Conservation (phyloP, 2,329 filamentous ascomycete genomes). For the Monosporascus sp. region DNA sequence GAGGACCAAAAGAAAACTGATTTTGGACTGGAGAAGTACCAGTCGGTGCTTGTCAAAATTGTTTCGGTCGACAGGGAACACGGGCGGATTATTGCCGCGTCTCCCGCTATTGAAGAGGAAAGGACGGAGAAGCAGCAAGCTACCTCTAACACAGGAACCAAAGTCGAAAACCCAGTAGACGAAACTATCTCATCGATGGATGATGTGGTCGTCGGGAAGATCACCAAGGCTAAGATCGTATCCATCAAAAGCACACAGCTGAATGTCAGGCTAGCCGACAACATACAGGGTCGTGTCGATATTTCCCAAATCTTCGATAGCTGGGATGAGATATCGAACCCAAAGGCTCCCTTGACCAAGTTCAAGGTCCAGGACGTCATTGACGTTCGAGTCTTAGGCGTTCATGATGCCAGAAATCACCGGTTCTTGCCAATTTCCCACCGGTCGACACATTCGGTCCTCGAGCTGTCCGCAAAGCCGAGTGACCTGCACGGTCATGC, state of each 20-base stretch:
- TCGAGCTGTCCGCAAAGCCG: slow-evolving; percentile 80
- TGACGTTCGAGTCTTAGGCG: slow-evolving; percentile 71
- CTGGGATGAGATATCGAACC: slow-evolving; percentile 80
- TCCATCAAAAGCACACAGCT: slow-evolving; percentile 87
- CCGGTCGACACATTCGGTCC: slow-evolving; percentile 72
- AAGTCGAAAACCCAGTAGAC: slow-evolving; percentile 53
- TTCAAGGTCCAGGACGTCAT: slow-evolving; percentile 70
- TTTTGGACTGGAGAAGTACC: slow-evolving; percentile 73
- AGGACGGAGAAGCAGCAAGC: slow-evolving; percentile 31
- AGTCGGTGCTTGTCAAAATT: slow-evolving; percentile 70
- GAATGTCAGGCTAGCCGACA: slow-evolving; percentile 83
- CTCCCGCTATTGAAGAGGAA: slow-evolving; percentile 40
- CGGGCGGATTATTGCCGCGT: slow-evolving; percentile 58
- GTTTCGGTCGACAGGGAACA: slow-evolving; percentile 66
- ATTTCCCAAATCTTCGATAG: slow-evolving; percentile 84
- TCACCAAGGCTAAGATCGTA: slow-evolving; percentile 72
- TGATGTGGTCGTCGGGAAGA: slow-evolving; percentile 67
- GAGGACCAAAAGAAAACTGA: slow-evolving; percentile 62
- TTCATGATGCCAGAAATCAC: slow-evolving; percentile 87
- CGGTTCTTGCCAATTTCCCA: slow-evolving; percentile 89
- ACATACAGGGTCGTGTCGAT: slow-evolving; percentile 87
- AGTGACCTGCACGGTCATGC: slow-evolving; percentile 50
- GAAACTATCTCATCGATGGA: slow-evolving; percentile 56
- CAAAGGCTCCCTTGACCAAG: slow-evolving; percentile 70
- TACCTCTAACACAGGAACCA: slow-evolving; percentile 29